Conservation (phyloP, 345 rosid species). For the Moricandia arvensis region DNA sequence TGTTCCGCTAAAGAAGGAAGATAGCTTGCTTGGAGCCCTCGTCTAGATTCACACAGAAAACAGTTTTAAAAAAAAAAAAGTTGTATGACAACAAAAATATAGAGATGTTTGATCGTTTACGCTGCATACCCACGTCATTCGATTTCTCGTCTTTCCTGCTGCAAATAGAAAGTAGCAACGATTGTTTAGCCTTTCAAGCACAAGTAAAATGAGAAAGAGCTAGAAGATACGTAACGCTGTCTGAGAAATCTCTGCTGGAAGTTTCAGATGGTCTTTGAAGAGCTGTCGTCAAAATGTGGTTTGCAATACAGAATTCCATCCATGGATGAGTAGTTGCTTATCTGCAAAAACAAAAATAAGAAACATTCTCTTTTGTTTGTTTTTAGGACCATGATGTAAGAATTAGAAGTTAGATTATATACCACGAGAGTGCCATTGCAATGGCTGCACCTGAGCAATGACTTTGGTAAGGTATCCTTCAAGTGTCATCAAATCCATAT, state of each 20-base stretch:
- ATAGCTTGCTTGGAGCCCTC: constrained; percentile 73
- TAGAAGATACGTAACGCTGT: constrained; percentile 10
- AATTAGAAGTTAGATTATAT: constrained; percentile 25
- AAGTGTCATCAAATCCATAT: constrained; percentile 74
- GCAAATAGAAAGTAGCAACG: neutral
- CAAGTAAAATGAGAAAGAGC: neutral
- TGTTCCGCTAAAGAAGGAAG: constrained; percentile 30
- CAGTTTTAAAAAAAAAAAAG: neutral
- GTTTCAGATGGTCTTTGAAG: no score
- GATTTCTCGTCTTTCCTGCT: constrained; percentile 51
- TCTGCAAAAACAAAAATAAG: constrained; percentile 39
- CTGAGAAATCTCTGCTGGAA: no score
- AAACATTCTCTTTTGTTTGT: neutral
- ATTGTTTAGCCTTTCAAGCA: constrained; percentile 1
- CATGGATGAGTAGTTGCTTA: constrained; percentile 90
- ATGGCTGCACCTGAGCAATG: constrained; percentile 51
- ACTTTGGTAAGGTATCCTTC: constrained; percentile 95
- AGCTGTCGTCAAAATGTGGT: no score
- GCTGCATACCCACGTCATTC: constrained; percentile 59
- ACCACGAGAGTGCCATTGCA: constrained; percentile 35
- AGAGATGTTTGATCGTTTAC: neutral
- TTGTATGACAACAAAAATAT: neutral
- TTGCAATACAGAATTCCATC: no score
- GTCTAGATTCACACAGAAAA: constrained; percentile 29
- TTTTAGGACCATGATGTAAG: constrained; percentile 10